Conservation (phyloP, 805 yeast genomes). For the Suhomyces vadensis region DNA sequence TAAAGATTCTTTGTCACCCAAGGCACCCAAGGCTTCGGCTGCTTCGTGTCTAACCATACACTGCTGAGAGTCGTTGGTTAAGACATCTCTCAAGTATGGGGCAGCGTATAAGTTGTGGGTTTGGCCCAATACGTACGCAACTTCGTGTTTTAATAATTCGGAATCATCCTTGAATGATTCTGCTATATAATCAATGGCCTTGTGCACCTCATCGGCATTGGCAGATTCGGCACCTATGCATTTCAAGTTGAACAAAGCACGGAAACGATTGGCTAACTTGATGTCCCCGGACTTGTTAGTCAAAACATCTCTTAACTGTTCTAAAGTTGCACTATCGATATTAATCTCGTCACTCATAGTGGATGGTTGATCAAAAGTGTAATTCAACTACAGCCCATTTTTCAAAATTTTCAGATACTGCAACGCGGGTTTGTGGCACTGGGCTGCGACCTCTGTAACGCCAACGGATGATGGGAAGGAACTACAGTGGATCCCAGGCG, state of each 20-base stretch:
- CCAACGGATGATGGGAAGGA: too few relatives aligned
- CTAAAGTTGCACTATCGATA: constrained; percentile 49
- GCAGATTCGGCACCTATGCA: constrained; percentile 76
- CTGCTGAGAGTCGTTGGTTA: constrained; percentile 68
- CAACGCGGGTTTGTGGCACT: not conserved
- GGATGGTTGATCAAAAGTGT: not conserved
- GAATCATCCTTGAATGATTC: constrained; percentile 79
- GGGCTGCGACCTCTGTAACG: not conserved
- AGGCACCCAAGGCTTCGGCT: constrained; percentile 97
- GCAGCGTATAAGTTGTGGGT: constrained; percentile 82
- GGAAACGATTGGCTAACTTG: constrained; percentile 81
- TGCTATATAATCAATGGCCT: constrained; percentile 79
- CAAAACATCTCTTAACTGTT: constrained; percentile 70
- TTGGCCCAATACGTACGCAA: constrained; percentile 96
- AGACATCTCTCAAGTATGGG: constrained; percentile 69
- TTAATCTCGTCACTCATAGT: constrained; percentile 36
- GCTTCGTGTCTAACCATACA: constrained; percentile 99
- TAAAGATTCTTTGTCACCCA: constrained; percentile 77
- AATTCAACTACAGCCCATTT: not conserved
- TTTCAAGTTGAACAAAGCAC: constrained; percentile 92
- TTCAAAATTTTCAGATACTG: constrained; percentile 2
- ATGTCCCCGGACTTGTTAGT: constrained; percentile 65
- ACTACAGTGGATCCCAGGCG: too few relatives aligned
- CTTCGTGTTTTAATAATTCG: constrained; percentile 94
- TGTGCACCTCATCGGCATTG: constrained; percentile 53